phyloP scores from a whole-genome alignment of 257 asterid species.

The Galeopsis tetrahit region DNA sequence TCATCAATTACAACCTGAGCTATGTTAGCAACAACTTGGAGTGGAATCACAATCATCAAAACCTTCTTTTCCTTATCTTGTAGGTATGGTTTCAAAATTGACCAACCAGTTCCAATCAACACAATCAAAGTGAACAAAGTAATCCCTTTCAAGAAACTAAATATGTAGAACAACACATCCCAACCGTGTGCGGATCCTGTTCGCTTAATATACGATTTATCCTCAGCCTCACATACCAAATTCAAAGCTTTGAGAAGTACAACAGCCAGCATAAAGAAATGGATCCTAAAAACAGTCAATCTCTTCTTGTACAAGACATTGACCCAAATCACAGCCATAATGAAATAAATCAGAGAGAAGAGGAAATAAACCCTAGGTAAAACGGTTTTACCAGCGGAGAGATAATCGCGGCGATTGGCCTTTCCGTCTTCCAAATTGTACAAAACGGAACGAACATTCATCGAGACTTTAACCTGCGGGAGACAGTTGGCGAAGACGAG shows the following conservation, averaged over 20 bases:
- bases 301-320: conserved; percentile 62
- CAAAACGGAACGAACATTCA: conserved; percentile 74
- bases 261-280: conserved; percentile 81
- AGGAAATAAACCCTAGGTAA: conserved; percentile 74
- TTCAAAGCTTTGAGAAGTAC: conserved; percentile 65
- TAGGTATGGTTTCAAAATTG: conserved; percentile 80
- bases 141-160: conserved; percentile 75
- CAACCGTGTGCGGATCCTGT: conserved; percentile 84
- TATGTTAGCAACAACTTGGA: conserved; percentile 77
- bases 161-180: conserved; percentile 78
- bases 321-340: conserved; percentile 58
- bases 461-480: conserved; percentile 55
- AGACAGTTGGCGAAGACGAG: conserved; percentile 78
- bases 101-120: conserved; percentile 91
- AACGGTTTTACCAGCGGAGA: conserved; percentile 73
- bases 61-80: conserved; percentile 92
- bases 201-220: conserved; percentile 66
- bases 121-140: conserved; percentile 72
- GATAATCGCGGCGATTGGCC: conserved; percentile 63
- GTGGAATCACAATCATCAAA: conserved; percentile 79
- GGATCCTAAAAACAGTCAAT: conserved; percentile 57
- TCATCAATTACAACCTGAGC: conserved; percentile 94
- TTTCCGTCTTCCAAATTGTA: conserved; percentile 67
- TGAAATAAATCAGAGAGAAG: conserved; percentile 57
- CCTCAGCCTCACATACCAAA: conserved; percentile 82